phyloP scores from a whole-genome alignment of 108 stramenopile species.

The Phaeodactylum tricornutum region DNA sequence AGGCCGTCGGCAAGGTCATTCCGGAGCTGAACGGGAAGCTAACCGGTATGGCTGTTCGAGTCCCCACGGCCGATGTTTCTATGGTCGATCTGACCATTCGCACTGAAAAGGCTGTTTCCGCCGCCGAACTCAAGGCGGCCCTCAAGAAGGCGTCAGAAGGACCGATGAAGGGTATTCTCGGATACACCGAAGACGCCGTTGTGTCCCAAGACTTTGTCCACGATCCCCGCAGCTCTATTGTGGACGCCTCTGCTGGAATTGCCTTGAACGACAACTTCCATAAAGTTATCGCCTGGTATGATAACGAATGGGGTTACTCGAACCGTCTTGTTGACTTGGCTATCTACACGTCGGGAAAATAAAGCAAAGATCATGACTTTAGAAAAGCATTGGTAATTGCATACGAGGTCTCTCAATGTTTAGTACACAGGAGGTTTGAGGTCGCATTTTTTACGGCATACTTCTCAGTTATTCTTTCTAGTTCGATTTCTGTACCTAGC shows the following conservation, averaged over 20 bases:
- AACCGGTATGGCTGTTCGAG: slow-evolving; percentile 88
- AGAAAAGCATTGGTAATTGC: no score
- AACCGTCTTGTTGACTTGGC: slow-evolving; percentile 92
- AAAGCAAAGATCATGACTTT: no score
- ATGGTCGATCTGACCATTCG: slow-evolving; percentile 94
- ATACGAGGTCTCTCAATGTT: no score
- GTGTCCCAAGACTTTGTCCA: slow-evolving; percentile 94
- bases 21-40: slow-evolving; percentile 74
- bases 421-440: no score
- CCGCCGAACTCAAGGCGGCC: slow-evolving; percentile 83
- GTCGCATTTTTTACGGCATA: no score
- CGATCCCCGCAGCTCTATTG: slow-evolving; percentile 74
- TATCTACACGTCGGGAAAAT: slow-evolving; percentile 18
- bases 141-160: slow-evolving; percentile 90
- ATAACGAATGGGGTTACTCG: slow-evolving; percentile 84
- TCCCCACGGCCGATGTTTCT: slow-evolving; percentile 94
- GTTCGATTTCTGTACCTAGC: no score
- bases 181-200: slow-evolving; percentile 88
- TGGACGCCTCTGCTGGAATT: slow-evolving; percentile 90
- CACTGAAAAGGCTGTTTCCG: slow-evolving; percentile 77
- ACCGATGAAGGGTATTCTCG: slow-evolving; percentile 87
- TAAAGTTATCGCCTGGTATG: slow-evolving; percentile 98
- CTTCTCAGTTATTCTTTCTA: no score
- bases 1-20: slow-evolving; percentile 88
- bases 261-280: slow-evolving; percentile 90